Percentiles rank a stretch among this genome's conserved stretches.
Conservation (phyloP, 2,329 filamentous ascomycete genomes). For the Xylariaceae sp. region DNA sequence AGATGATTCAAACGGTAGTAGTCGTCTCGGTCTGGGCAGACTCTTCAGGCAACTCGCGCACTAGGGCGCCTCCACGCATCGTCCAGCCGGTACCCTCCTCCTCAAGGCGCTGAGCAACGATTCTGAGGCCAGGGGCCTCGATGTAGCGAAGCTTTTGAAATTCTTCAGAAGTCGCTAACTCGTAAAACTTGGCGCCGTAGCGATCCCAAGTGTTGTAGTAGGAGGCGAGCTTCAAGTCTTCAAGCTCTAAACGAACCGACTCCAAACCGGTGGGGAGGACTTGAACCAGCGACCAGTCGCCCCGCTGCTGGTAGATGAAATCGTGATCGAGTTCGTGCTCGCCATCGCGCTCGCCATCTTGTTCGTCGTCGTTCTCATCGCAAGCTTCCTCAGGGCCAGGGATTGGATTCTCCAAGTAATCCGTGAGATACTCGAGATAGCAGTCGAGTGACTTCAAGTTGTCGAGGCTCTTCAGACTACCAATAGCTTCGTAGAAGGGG, state of each 20-base stretch:
- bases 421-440: constrained; percentile 9
- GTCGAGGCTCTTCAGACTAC: not conserved
- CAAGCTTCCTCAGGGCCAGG: not conserved
- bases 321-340: constrained; percentile 1
- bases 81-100: not conserved
- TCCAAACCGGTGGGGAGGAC: constrained; percentile 6
- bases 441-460: constrained; percentile 8
- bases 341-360: too few species aligned
- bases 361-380: not conserved
- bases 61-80: too few species aligned
- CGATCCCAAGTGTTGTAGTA: constrained; percentile 10
- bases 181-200: constrained; percentile 11
- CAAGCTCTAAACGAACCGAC: constrained; percentile 1
- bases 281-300: constrained; percentile 7
- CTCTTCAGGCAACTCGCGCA: too few species aligned
- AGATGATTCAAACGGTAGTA: too few species aligned
- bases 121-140: not conserved
- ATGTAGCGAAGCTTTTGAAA: constrained; percentile 4
- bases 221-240: not conserved
- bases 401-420: constrained; percentile 4
- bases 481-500: not conserved
- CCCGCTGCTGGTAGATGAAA: not conserved
- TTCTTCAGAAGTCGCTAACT: not conserved
- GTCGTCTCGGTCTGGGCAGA: too few species aligned
- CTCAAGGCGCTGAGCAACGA: not conserved